These are phyloP conservation scores for Metschnikowia picachoensis DNA, from an alignment of 805 yeast species.

Conservation along the genomic window DNA sequence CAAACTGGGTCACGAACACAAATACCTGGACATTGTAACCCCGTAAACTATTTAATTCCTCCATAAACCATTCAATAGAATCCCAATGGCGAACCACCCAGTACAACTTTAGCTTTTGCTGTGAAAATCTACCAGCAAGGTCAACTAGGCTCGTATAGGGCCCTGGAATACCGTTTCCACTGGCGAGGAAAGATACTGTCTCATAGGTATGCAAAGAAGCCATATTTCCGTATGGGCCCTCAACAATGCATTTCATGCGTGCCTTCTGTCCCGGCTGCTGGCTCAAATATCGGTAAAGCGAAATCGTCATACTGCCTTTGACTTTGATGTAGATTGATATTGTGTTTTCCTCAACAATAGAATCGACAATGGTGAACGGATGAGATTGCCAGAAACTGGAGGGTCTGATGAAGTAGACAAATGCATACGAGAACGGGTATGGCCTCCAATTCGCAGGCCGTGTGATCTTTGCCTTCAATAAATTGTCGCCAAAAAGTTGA, in stretches of 20 bases:
- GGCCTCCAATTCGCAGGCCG: conserved; percentile 49
- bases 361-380: conserved; percentile 61
- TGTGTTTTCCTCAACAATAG: conserved; percentile 35
- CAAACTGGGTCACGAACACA: conserved; percentile 25
- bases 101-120: conserved; percentile 18
- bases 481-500: conserved; percentile 39
- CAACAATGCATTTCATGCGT: conserved; percentile 43
- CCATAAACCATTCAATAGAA: conserved; percentile 35
- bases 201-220: conserved; percentile 46
- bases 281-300: conserved; percentile 28
- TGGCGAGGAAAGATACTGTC: conserved; percentile 50
- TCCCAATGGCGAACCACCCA: conserved; percentile 38
- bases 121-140: conserved; percentile 15
- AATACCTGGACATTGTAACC: conserved; percentile 31
- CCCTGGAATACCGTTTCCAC: conserved; percentile 64
- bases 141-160: conserved; percentile 41
- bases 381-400: conserved; percentile 64
- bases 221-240: conserved; percentile 58
- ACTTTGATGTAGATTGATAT: conserved; percentile 45
- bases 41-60: conserved; percentile 31
- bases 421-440: conserved; percentile 55
- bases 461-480: conserved; percentile 43
- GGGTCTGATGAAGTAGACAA: conserved; percentile 51
- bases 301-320: conserved; percentile 54
- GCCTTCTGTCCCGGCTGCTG: conserved; percentile 29